Percentiles rank a stretch among this genome's conserved stretches.
phyloP scores from a whole-genome alignment of 2,329 filamentous ascomycete species.

The Penicillium sp. region DNA sequence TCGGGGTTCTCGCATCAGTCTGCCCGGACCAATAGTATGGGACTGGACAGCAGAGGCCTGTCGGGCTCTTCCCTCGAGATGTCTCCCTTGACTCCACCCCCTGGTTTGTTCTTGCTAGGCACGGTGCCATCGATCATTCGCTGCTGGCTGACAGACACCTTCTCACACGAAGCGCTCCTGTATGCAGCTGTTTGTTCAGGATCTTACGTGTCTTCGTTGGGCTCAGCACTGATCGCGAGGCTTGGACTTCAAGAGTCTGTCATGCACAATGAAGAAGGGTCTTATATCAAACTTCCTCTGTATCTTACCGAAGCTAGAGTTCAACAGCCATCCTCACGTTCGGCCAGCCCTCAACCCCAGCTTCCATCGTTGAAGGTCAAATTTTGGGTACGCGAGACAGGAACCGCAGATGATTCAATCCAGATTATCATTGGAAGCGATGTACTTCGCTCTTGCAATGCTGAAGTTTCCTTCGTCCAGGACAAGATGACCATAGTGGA shows the following conservation, averaged over 20 bases:
- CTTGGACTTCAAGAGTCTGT: constrained; percentile 66
- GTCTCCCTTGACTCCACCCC: constrained; percentile 72
- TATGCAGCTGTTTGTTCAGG: constrained; percentile 92
- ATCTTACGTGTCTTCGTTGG: constrained; percentile 80
- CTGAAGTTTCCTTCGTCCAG: constrained; percentile 86
- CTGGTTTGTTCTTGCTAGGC: constrained; percentile 78
- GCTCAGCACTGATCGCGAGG: constrained; percentile 67
- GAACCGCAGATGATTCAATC: constrained; percentile 55
- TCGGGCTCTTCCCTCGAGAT: constrained; percentile 60
- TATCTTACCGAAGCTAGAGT: constrained; percentile 90
- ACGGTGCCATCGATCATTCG: constrained; percentile 90
- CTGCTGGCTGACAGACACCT: constrained; percentile 88
- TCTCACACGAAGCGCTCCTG: constrained; percentile 80
- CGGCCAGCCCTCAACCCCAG: constrained; percentile 65
- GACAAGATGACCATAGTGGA: constrained; percentile 85
- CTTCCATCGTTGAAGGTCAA: constrained; percentile 75
- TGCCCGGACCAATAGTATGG: constrained; percentile 79
- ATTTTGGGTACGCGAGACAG: constrained; percentile 65
- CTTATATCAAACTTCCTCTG: constrained; percentile 70
- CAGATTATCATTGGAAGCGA: constrained; percentile 90
- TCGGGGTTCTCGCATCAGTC: constrained; percentile 77
- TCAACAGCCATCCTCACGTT: constrained; percentile 64
- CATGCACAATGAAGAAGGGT: constrained; percentile 58
- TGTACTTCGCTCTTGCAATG: constrained; percentile 75
- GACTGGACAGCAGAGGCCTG: constrained; percentile 65